Conservation (phyloP, 148 eudicot genomes). For the Oxyria digyna region DNA sequence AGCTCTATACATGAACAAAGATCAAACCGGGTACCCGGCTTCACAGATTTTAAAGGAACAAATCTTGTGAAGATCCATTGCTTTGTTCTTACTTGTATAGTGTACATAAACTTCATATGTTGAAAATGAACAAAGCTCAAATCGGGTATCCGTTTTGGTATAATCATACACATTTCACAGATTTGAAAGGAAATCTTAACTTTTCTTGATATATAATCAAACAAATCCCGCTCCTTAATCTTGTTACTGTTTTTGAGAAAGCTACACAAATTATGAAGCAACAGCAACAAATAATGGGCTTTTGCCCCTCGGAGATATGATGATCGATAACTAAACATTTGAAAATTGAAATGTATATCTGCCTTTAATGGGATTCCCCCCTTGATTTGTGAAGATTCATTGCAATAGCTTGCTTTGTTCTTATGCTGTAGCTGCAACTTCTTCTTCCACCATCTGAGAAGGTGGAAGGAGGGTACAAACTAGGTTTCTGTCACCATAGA, state of each 20-base stretch:
- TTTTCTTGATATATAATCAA: too few relatives aligned
- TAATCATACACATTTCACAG: too few relatives aligned
- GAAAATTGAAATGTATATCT: too few relatives aligned
- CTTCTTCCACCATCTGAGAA: conserved; percentile 63
- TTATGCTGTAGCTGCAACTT: conserved; percentile 79
- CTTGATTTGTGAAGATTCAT: neutral
- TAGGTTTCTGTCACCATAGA: conserved; percentile 94
- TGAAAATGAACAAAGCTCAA: neutral
- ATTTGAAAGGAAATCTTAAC: neutral
- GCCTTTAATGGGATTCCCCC: neutral
- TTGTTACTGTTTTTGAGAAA: neutral
- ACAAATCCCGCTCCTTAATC: neutral
- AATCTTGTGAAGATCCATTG: too few relatives aligned
- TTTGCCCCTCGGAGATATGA: too few relatives aligned
- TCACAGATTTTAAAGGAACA: neutral
- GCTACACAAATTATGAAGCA: neutral
- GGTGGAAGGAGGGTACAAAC: conserved; percentile 81
- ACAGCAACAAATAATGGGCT: neutral
- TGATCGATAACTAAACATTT: too few relatives aligned
- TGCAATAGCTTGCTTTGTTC: conserved; percentile 6
- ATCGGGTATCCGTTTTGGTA: neutral
- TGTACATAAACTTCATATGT: neutral
- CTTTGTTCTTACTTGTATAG: neutral
- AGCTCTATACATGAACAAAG: neutral
- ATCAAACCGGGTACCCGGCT: neutral